Conservation (phyloP, 768 basidiomycete genomes). For the Neoboletus brunneissimus region DNA sequence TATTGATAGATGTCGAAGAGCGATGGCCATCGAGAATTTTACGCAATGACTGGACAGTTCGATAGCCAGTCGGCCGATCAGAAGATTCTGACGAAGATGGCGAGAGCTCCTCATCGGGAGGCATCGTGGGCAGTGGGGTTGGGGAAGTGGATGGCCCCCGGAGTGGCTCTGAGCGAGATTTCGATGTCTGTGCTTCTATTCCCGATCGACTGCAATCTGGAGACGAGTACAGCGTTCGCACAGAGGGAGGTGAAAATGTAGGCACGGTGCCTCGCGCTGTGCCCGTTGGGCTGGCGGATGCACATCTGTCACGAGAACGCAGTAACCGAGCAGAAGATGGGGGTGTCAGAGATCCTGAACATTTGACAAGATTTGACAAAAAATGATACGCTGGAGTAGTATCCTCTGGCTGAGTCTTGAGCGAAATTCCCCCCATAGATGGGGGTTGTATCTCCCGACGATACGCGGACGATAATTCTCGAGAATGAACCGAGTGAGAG, state of each 20-base stretch:
- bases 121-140: constrained; percentile 46
- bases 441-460: constrained; percentile 1
- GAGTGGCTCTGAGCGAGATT: constrained; percentile 33
- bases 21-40: constrained; percentile 60
- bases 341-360: constrained; percentile 29
- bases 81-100: constrained; percentile 53
- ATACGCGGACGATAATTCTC: background rate
- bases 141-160: constrained; percentile 20
- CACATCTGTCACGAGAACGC: constrained; percentile 32
- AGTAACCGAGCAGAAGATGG: constrained; percentile 30
- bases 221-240: constrained; percentile 7
- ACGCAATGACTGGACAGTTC: constrained; percentile 62
- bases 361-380: constrained; percentile 54
- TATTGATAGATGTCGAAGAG: constrained; percentile 34
- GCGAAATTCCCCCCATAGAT: constrained; percentile 18
- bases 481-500: constrained; percentile 20
- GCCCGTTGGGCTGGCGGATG: constrained; percentile 32
- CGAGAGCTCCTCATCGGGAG: constrained; percentile 54
- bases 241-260: constrained; percentile 15
- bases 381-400: constrained; percentile 59
- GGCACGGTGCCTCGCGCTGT: constrained; percentile 21
- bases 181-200: constrained; percentile 8
- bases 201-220: constrained; percentile 13
- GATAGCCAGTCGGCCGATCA: constrained; percentile 50
- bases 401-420: constrained; percentile 39